Percentiles rank a stretch among this genome's conserved stretches.
phyloP scores from a whole-genome alignment of 345 rosid genomes.

The Gossypium rotundifolium region DNA sequence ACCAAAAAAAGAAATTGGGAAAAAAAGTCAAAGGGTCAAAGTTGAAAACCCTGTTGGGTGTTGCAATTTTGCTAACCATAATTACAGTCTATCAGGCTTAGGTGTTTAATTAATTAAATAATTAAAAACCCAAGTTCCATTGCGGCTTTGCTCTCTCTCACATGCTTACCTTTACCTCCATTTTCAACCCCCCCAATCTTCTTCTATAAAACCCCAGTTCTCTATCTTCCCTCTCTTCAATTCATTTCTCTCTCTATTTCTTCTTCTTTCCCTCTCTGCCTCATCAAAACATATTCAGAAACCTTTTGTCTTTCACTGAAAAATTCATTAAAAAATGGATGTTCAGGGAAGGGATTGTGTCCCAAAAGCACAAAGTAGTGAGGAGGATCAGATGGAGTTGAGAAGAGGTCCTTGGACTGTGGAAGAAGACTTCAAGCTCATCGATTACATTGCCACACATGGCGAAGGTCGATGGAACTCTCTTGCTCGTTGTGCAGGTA shows the following conservation, averaged over 20 bases:
- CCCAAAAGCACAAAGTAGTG: conserved; percentile 27
- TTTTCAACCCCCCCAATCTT: conserved; percentile 24
- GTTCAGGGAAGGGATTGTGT: conserved; percentile 30
- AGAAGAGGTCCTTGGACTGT: conserved; percentile 91
- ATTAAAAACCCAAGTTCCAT: conserved; percentile 18
- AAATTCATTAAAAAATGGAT: conserved; percentile 34
- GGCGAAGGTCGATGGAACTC: conserved; percentile 97
- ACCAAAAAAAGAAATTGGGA: too few relatives aligned
- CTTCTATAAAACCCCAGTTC: conserved; percentile 29
- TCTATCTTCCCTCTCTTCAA: conserved; percentile 37
- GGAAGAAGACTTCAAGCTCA: conserved; percentile 83
- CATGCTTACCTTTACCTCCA: conserved; percentile 12
- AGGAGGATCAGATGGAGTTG: conserved; percentile 48
- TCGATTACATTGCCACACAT: conserved; percentile 68
- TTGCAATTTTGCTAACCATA: conserved; percentile 12
- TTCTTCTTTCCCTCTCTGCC: conserved; percentile 23
- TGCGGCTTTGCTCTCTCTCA: conserved; percentile 34
- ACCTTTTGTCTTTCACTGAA: conserved; percentile 15
- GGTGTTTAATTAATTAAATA: conserved; percentile 17
- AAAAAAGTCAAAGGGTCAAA: conserved; percentile 42
- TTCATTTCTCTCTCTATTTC: conserved; percentile 25
- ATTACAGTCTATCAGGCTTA: conserved; percentile 18
- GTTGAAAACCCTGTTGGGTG: conserved; percentile 21
- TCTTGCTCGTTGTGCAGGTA: conserved; percentile 84
- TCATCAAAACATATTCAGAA: conserved; percentile 15